Conservation (phyloP, 2,329 filamentous ascomycete genomes). For the Pezicula neosporulosa region DNA sequence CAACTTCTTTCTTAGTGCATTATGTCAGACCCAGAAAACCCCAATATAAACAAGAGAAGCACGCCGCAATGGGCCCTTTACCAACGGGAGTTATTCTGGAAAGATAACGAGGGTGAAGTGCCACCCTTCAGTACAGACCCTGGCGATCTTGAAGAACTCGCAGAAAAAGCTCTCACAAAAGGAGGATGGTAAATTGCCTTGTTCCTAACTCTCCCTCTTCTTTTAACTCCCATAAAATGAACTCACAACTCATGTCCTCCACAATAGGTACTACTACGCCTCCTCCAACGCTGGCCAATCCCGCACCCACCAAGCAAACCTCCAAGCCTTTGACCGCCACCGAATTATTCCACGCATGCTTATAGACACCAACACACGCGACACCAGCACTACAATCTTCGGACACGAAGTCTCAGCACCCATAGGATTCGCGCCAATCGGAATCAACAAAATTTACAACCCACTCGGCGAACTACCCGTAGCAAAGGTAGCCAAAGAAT, state of each 20-base stretch:
- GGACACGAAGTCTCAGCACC: conserved; percentile 56
- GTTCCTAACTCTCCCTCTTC: not conserved
- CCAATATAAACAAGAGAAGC: conserved; percentile 43
- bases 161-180: conserved; percentile 51
- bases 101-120: conserved; percentile 44
- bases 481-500: conserved; percentile 54
- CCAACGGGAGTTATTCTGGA: conserved; percentile 53
- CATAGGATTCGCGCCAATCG: conserved; percentile 62
- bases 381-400: conserved; percentile 56
- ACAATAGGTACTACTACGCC: no score
- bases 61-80: conserved; percentile 53
- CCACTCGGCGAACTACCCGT: conserved; percentile 54
- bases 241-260: no score
- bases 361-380: conserved; percentile 55
- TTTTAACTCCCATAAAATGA: not conserved
- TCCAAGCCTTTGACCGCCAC: conserved; percentile 62
- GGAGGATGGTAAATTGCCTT: conserved; percentile 44
- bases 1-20: not conserved
- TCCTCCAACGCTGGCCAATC: conserved; percentile 54
- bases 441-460: conserved; percentile 65
- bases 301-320: conserved; percentile 50
- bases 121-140: conserved; percentile 53
- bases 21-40: conserved; percentile 43
- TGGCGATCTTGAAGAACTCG: conserved; percentile 53
- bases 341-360: conserved; percentile 59